Evolutionary conservation across 345 rosid genomes (phyloP).

Genomic region (Geranium brycei): DNA sequence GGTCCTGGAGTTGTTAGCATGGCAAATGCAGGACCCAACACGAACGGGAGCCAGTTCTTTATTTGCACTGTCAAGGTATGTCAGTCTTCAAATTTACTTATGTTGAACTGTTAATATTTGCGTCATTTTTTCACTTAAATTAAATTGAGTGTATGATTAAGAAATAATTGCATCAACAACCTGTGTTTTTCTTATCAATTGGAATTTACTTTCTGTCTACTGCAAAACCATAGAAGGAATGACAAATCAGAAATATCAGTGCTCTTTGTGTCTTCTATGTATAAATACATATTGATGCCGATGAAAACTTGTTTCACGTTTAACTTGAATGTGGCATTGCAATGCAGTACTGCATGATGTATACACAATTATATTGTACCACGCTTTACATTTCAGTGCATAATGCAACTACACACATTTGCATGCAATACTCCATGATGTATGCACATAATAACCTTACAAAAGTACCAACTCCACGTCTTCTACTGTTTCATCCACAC

Average conservation of each 20-base stretch:
- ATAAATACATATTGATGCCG: not conserved
- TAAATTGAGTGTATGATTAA: not conserved
- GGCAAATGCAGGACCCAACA: slow-evolving; percentile 99
- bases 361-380: too few relatives aligned
- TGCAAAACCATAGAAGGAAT: not conserved
- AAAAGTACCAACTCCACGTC: too few relatives aligned
- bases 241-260: not conserved
- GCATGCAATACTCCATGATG: too few relatives aligned
- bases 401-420: too few relatives aligned
- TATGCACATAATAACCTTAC: too few relatives aligned
- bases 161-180: not conserved
- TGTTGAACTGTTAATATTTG: not conserved
- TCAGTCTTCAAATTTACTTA: not conserved
- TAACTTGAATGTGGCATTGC: not conserved
- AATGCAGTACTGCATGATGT: too few relatives aligned
- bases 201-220: not conserved
- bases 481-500: too few relatives aligned
- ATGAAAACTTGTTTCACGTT: not conserved
- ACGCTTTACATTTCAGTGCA: too few relatives aligned
- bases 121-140: not conserved
- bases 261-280: not conserved
- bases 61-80: slow-evolving; percentile 94
- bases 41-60: slow-evolving; percentile 96
- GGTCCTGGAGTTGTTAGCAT: slow-evolving; percentile 96
- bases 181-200: not conserved